Conservation (phyloP, 495 filamentous ascomycete genomes). For the Clavariopsis aquatica region DNA sequence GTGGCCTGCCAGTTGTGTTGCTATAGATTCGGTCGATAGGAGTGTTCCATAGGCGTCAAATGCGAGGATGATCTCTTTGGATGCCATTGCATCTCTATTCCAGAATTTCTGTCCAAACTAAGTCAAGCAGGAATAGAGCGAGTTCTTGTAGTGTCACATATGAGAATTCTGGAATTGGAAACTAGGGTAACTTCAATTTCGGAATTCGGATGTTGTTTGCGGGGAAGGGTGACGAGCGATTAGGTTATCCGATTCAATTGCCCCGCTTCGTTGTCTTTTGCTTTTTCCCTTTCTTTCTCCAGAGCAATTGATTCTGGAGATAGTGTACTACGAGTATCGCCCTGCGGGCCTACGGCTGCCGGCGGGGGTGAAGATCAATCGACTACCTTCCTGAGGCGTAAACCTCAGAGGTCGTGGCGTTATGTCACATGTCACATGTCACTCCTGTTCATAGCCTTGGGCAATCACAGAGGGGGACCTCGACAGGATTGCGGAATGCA, state of each 20-base stretch:
- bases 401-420: too few species aligned
- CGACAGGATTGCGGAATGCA: too few species aligned
- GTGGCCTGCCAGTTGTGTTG: constrained; percentile 51
- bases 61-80: constrained; percentile 56
- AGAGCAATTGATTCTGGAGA: not conserved
- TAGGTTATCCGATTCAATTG: not conserved
- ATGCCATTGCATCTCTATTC: constrained; percentile 5
- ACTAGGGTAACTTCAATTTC: too few species aligned
- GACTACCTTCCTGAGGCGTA: too few species aligned
- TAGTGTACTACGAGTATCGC: not conserved
- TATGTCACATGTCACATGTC: too few species aligned
- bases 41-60: constrained; percentile 79
- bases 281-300: too few species aligned
- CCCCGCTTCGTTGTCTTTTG: not conserved
- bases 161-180: not conserved
- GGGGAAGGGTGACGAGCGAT: not conserved
- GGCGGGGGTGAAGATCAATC: too few species aligned
- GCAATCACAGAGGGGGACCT: too few species aligned
- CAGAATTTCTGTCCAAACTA: too few species aligned
- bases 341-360: constrained; percentile 4
- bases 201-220: constrained; percentile 8
- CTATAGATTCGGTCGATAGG: constrained; percentile 68
- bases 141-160: not conserved
- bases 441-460: too few species aligned
- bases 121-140: too few species aligned